These are phyloP conservation scores for Diaporthe sp. DNA, from an alignment of 2,329 filamentous ascomycete genomes.

Conservation along the genomic window DNA sequence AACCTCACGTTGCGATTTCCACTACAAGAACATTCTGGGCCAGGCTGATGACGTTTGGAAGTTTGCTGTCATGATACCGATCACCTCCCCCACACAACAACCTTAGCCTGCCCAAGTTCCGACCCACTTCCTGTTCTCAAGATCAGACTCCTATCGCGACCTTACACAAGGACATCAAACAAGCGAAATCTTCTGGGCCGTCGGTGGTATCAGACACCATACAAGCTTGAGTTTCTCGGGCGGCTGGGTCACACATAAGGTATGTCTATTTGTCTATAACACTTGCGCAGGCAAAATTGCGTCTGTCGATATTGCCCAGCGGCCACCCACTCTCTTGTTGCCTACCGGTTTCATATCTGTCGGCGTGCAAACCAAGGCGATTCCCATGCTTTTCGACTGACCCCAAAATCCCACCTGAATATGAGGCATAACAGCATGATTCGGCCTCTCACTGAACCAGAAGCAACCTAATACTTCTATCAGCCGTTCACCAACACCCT, in stretches of 20 bases:
- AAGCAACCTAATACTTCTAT: no score
- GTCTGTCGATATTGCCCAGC: background rate
- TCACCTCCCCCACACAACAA: background rate
- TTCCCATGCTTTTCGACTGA: background rate
- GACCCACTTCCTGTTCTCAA: no score
- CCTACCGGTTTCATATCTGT: background rate
- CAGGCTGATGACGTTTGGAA: background rate
- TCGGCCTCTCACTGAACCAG: background rate
- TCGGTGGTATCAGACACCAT: background rate
- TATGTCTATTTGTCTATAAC: background rate
- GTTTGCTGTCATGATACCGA: background rate
- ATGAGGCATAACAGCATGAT: no score
- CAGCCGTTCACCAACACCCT: background rate
- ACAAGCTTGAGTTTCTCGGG: background rate
- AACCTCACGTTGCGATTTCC: background rate
- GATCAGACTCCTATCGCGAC: background rate
- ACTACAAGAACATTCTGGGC: no score
- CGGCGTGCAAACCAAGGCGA: no score
- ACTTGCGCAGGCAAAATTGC: background rate
- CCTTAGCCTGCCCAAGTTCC: background rate
- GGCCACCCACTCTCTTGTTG: background rate
- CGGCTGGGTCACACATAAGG: background rate
- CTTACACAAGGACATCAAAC: background rate
- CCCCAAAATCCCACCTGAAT: background rate
- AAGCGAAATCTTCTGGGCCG: background rate